Percentiles rank a stretch among this genome's conserved stretches.
phyloP scores from a whole-genome alignment of 257 asterid species.

The Petunia secreta region DNA sequence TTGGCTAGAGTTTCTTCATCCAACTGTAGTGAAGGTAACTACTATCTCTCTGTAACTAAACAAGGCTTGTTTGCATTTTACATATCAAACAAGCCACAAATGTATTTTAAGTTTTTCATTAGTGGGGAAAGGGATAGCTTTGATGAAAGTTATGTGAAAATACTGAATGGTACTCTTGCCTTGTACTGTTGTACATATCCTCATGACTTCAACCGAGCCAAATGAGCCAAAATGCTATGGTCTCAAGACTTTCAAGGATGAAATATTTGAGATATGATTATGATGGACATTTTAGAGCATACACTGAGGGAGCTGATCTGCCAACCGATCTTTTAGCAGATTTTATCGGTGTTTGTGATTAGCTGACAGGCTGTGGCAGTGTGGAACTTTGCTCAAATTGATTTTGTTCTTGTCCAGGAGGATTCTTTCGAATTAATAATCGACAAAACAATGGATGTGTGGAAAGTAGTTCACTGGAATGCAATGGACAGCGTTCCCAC shows the following conservation, averaged over 20 bases:
- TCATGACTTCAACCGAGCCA: constrained; percentile 32
- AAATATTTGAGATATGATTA: constrained; percentile 41
- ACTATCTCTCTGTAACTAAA: constrained; percentile 28
- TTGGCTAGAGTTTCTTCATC: constrained; percentile 39
- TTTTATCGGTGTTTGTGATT: constrained; percentile 32
- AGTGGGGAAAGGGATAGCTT: constrained; percentile 15
- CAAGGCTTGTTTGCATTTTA: constrained; percentile 40
- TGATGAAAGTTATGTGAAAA: constrained; percentile 43
- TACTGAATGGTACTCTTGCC: constrained; percentile 49
- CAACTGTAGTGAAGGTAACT: constrained; percentile 40
- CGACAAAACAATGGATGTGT: constrained; percentile 49
- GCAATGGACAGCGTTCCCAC: constrained; percentile 35
- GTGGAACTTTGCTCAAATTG: constrained; percentile 45
- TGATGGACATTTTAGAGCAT: constrained; percentile 48
- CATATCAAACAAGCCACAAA: constrained; percentile 35
- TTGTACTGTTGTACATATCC: constrained; percentile 25
- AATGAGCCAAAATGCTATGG: constrained; percentile 18
- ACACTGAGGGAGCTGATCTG: constrained; percentile 33
- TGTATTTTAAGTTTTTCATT: constrained; percentile 26
- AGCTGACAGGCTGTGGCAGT: constrained; percentile 51
- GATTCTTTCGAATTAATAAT: constrained; percentile 31
- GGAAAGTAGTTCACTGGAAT: constrained; percentile 34
- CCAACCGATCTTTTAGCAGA: constrained; percentile 34
- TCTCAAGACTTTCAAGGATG: constrained; percentile 35
- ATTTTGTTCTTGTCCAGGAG: constrained; percentile 46